Evolutionary conservation across 163 green algal genomes (phyloP), one percentile per base, ranked within the genome.

Genomic region (Scenedesmus sp.): DNA sequence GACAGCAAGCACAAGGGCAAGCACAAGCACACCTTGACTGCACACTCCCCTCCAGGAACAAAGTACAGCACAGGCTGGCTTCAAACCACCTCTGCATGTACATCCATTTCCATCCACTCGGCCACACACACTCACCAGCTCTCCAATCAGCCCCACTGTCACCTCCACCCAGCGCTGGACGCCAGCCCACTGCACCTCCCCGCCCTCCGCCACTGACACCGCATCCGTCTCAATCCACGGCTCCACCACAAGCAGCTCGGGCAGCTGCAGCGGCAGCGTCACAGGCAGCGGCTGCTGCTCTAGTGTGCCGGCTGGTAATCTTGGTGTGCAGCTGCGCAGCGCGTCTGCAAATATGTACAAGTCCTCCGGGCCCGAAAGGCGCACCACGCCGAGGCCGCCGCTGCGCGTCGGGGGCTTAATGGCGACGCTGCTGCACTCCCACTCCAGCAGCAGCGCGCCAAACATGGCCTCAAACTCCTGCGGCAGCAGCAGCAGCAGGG

Each of bases 161-260:
- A 91, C 74, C 90, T 93, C 84, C 73, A 91, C 84, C 90, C 90
- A 93, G 16, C 84, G 84, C 74, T 88, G 16, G 23, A 13, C 60
- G 15, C 90, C 90, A 0, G 46, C 90, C 90, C 84, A 90, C 56
- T 82, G 18, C 23, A 91, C 57, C 46, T 84, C 23, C 26, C 73
- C 23, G 52, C 84, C 18, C 16, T 18, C 70, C 87, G 23, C 67
- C 83, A 55, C 52, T 34, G 18, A 54, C 18, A 93, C 82, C 4
- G 84, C 12, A 18, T 93, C 90, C 20, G 73, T 88, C 5, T 90
- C 90, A 2, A 93, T 55, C 90, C 90, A 93, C 2, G 90, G 90
- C 60, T 93, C 90, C 1, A 91, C 85, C 70, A 93, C 20, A 16
- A 93, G 67, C 66, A 86, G 55, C 55, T 85, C 89, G n/a, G 82